phyloP scores from a whole-genome alignment of 2,329 filamentous ascomycete species.

The Nigrograna mackinnonii region DNA sequence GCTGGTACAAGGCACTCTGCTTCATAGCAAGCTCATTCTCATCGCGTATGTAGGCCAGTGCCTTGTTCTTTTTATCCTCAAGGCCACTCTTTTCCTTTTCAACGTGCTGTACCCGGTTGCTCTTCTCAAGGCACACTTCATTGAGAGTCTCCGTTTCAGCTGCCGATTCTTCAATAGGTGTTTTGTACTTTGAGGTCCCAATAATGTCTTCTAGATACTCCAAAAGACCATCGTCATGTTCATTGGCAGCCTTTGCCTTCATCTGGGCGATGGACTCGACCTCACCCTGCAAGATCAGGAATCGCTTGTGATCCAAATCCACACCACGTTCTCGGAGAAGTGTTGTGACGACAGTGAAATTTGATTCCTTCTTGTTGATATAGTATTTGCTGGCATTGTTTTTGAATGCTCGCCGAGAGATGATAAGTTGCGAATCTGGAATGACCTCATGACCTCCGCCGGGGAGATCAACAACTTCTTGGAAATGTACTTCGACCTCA shows the following conservation, averaged over 20 bases:
- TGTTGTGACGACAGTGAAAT: constrained; percentile 88
- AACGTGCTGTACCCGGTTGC: constrained; percentile 90
- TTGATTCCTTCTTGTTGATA: constrained; percentile 87
- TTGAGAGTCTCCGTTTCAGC: constrained; percentile 89
- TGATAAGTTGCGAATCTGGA: constrained; percentile 80
- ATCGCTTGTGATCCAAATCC: constrained; percentile 96
- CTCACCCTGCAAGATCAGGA: constrained; percentile 95
- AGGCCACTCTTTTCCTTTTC: constrained; percentile 94
- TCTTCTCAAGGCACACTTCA: constrained; percentile 94
- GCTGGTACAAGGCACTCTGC: constrained; percentile 88
- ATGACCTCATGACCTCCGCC: constrained; percentile 76
- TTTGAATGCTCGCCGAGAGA: constrained; percentile 92
- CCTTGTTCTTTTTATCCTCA: constrained; percentile 96
- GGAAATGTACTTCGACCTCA: constrained; percentile 95
- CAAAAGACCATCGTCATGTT: constrained; percentile 93
- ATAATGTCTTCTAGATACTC: constrained; percentile 99
- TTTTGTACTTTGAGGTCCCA: constrained; percentile 97
- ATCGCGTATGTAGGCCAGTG: constrained; percentile 82
- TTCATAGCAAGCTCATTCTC: constrained; percentile 92
- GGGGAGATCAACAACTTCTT: constrained; percentile 88
- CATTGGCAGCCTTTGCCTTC: constrained; percentile 93
- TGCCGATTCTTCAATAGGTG: constrained; percentile 92
- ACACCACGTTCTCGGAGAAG: constrained; percentile 86
- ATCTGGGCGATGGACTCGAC: constrained; percentile 99
- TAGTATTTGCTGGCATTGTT: constrained; percentile 99